Percentiles rank a stretch among this genome's conserved stretches.
phyloP scores from a whole-genome alignment of 768 basidiomycete genomes.

The Mrakia hoshinonis region DNA sequence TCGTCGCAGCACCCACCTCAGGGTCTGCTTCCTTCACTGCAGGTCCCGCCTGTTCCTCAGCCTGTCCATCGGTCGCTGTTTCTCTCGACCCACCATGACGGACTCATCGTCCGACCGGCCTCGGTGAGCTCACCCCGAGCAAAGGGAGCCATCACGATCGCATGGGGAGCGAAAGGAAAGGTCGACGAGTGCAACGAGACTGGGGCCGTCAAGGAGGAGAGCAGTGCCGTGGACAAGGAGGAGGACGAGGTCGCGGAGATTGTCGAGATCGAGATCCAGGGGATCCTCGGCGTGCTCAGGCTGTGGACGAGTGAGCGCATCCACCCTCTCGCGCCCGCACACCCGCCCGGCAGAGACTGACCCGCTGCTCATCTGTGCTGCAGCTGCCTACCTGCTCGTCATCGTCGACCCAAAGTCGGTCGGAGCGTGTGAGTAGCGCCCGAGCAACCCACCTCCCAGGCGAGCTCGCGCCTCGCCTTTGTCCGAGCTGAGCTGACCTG shows the following conservation, averaged over 20 bases:
- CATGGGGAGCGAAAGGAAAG: slow-evolving; percentile 21
- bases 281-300: slow-evolving; percentile 12
- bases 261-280: slow-evolving; percentile 10
- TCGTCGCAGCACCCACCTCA: neutral
- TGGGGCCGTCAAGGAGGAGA: neutral
- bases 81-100: neutral
- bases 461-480: neutral
- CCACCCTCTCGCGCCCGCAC: neutral
- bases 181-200: neutral
- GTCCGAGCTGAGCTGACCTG: too few relatives aligned
- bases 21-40: slow-evolving; percentile 12
- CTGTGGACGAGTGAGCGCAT: slow-evolving; percentile 17
- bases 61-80: slow-evolving; percentile 1
- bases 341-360: neutral
- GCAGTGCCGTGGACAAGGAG: neutral
- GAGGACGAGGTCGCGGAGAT: too few relatives aligned
- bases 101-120: slow-evolving; percentile 1
- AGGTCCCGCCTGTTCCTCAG: slow-evolving; percentile 10
- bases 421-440: slow-evolving; percentile 20
- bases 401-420: slow-evolving; percentile 21
- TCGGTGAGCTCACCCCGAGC: neutral
- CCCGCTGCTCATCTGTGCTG: neutral
- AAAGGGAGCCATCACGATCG: slow-evolving; percentile 1
- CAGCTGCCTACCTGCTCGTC: slow-evolving; percentile 28
- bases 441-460: neutral